A percentile compares a stretch with the other conserved stretches of the same genome.
Evolutionary conservation across 1,284 basidiomycete species (phyloP).

Genomic region (Trichosporon coremiiforme): DNA sequence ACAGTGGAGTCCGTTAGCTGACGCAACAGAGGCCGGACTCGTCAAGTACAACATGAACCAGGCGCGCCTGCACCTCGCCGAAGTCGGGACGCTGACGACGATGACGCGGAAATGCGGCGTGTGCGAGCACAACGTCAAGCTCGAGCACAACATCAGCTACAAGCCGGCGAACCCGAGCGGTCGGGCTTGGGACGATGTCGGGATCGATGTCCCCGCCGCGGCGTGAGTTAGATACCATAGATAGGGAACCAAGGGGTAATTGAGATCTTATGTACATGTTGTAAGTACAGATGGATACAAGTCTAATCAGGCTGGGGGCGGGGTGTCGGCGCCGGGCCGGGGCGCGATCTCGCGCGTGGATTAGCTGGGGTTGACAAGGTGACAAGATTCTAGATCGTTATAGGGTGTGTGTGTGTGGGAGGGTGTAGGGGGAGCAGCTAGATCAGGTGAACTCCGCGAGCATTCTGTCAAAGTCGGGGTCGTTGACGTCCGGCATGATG

Average conservation of each 20-base stretch:
- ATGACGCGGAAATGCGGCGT: conserved; percentile 52
- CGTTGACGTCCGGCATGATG: conserved; percentile 43
- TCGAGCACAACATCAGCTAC: conserved; percentile 42
- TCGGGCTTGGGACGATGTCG: conserved; percentile 49
- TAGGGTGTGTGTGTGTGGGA: not conserved
- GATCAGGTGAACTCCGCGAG: conserved; percentile 43
- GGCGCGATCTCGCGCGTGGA: not conserved
- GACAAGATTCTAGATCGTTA: conserved; percentile 10
- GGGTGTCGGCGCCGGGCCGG: not conserved
- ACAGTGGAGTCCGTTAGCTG: not conserved
- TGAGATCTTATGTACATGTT: conserved; percentile 19
- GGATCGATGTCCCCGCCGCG: conserved; percentile 18
- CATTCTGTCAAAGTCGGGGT: conserved; percentile 43
- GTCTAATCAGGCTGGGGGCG: not conserved
- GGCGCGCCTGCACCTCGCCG: conserved; percentile 57
- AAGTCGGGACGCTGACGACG: conserved; percentile 46
- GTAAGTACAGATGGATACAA: conserved; percentile 20
- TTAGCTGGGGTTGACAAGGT: not conserved
- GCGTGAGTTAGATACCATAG: conserved; percentile 11
- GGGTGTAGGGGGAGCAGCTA: not conserved
- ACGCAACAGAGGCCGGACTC: conserved; percentile 55
- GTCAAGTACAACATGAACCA: conserved; percentile 59
- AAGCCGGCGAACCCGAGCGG: conserved; percentile 41
- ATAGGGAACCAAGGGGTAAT: not conserved
- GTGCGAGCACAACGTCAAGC: conserved; percentile 35